Conservation (phyloP, 345 rosid species). For the Theobroma cacao region DNA sequence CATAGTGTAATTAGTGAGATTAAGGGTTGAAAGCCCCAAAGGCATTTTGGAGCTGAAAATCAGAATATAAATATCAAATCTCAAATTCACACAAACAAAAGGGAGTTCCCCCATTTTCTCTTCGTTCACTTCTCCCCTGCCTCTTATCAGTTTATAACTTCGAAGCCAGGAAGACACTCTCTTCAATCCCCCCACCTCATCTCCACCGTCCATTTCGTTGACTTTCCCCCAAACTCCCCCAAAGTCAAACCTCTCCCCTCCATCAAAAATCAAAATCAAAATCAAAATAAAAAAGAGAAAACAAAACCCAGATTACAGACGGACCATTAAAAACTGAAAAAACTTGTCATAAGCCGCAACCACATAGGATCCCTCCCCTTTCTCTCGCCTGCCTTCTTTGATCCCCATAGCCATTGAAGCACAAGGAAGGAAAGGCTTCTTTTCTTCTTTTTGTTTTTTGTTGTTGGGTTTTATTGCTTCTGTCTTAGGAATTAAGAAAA, state of each 20-base stretch:
- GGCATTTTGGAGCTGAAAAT: neutral
- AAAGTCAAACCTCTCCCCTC: slow-evolving; percentile 19
- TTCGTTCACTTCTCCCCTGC: neutral
- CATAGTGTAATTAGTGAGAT: neutral
- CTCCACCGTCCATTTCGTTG: slow-evolving; percentile 39
- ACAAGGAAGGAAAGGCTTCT: neutral
- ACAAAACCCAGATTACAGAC: slow-evolving; percentile 3
- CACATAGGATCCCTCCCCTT: slow-evolving; percentile 28
- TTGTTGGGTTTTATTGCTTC: neutral
- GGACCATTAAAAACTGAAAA: slow-evolving; percentile 7
- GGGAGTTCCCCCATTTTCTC: neutral
- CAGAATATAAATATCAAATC: neutral
- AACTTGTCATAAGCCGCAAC: slow-evolving; percentile 20
- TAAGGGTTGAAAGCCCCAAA: neutral
- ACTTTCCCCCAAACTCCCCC: slow-evolving; percentile 22
- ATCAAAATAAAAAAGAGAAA: too few relatives aligned
- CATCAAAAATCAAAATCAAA: neutral
- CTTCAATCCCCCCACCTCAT: slow-evolving; percentile 20
- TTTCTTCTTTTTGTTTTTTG: neutral
- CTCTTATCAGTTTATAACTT: neutral
- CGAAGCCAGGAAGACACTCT: neutral
- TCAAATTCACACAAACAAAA: neutral
- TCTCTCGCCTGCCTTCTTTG: slow-evolving; percentile 14
- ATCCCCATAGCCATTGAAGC: slow-evolving; percentile 56
- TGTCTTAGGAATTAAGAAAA: neutral